Base-by-base conservation (phyloP, 192 early-diverging fungal genomes). In the Backusella westeae region DNA sequence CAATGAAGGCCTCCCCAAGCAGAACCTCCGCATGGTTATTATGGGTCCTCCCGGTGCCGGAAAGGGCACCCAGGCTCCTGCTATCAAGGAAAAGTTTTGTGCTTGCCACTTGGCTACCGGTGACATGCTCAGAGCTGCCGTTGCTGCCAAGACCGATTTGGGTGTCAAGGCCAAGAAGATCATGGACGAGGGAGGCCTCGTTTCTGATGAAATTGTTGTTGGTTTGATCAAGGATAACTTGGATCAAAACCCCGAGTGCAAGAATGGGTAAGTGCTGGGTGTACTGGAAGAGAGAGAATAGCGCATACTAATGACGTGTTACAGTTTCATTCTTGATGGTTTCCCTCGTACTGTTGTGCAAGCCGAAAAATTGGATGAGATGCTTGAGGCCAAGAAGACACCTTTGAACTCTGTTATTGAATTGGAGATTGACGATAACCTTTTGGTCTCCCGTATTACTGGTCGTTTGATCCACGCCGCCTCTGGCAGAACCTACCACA, bases 321-420 rank as follows among this genome's bases (percentile, higher is more conserved):
- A 67, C 68, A 89, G 88, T 26, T 99, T 99, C 86, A 99, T 99
- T 78, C 89, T 99, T 36, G 98, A 99, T 85, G 98, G 98, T 19
- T 99, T 99, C 91, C 98, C 98, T 74, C 93, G 98, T 77, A 99
- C 98, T 34, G 96, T 98, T 71, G 89, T 91, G 36, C 98, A 99
- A 87, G 98, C 98, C 21, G 91, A 97, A 85, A 99, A 98, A 91
- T 86, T 99, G 72, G 98, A 99, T 85, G 87, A 91, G 73, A 99
- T 99, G 98, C 90, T 99, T 75, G 88, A 86, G 36, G 76, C 84
- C 36, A 85, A 89, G 69, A 93, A 94, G 65, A 91, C 93, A 82
- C 78, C 80, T 29, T 84, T 99, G 78, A 93, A 96, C 81, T 89
- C 92, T 75, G 96, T 93, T 68, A 88, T 98, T 72, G 97, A 99